Conservation (phyloP, 495 filamentous ascomycete genomes). For the Chaetomium fimeti region DNA sequence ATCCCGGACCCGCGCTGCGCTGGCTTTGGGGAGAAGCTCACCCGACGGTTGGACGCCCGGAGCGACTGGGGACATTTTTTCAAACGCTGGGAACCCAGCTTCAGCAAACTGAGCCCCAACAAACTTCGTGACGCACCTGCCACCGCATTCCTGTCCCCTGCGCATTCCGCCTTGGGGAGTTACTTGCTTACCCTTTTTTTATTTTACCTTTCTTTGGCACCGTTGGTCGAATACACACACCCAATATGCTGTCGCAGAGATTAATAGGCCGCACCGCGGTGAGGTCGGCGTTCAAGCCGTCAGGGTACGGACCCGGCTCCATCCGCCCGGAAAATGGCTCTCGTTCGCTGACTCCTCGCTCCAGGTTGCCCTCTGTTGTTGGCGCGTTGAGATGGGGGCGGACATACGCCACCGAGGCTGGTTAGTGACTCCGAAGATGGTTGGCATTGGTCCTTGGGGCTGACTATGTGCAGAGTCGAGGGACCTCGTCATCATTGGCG, state of each 20-base stretch:
- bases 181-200: slow-evolving; percentile 25
- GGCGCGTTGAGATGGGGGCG: slow-evolving; percentile 60
- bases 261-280: slow-evolving; percentile 65
- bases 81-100: slow-evolving; percentile 11
- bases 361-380: slow-evolving; percentile 58
- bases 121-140: slow-evolving; percentile 21
- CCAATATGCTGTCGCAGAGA: slow-evolving; percentile 66
- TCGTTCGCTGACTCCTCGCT: slow-evolving; percentile 34
- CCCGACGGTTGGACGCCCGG: slow-evolving; percentile 26
- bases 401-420: slow-evolving; percentile 78
- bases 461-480: slow-evolving; percentile 65
- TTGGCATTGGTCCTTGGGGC: slow-evolving; percentile 18
- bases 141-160: slow-evolving; percentile 7
- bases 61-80: slow-evolving; percentile 25
- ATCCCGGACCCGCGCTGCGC: slow-evolving; percentile 14
- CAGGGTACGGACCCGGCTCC: slow-evolving; percentile 45
- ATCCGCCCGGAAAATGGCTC: slow-evolving; percentile 28
- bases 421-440: slow-evolving; percentile 47
- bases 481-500: slow-evolving; percentile 92
- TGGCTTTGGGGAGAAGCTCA: slow-evolving; percentile 17
- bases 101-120: slow-evolving; percentile 25
- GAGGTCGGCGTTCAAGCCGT: slow-evolving; percentile 61
- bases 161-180: slow-evolving; percentile 13
- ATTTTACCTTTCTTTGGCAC: slow-evolving; percentile 27
- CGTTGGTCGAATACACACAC: neutral